Base-by-base conservation (phyloP, 352 stramenopile genomes). In the Heterotrichella gracilis region DNA sequence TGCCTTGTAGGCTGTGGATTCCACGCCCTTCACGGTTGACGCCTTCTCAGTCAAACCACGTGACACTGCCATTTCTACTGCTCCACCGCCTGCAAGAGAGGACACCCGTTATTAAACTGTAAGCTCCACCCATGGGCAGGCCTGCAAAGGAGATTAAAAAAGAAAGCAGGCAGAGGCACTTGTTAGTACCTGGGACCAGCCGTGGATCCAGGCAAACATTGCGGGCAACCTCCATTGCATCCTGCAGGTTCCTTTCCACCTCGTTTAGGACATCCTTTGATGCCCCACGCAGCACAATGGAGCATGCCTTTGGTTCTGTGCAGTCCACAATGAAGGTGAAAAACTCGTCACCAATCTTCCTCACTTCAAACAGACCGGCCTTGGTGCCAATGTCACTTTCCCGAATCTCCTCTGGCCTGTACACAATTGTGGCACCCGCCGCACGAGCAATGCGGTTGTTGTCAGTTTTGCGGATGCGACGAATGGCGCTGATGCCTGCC, bases 181-280 rank as follows among this genome's bases (percentile, higher is more conserved):
- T n/a, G n/a, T n/a, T n/a, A n/a, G n/a, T n/a, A n/a, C n/a, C n/a
- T 0, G 91, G 90, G 25, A 99, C 79, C 32, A 99, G 79, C 70
- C 89, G 82, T 25, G 89, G 88, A 80, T 98, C 90, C 72, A 96
- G 95, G 41, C 98, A 87, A 1, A 98, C 87, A 78, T 98, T 99
- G 32, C 91, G 84, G 24, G 94, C 91, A 25, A 99, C 92, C 79
- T 97, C 89, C 89, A 99, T 96, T 64, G 91, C 92, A 81, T 99
- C 93, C 74, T 94, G 85, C 23, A 99, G 80, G 78, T 98, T 98
- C 71, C 93, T 82, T 80, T 99, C 93, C 70, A 99, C 85, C 81
- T 99, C 93, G 81, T 98, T 98, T 63, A 99, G 82, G 22, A 98
- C 91, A 79, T 99, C 92, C 79, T 98, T 98, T 76, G 83, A 95